Conservation (phyloP, 2,329 filamentous ascomycete genomes). For the Fusarium sp. region DNA sequence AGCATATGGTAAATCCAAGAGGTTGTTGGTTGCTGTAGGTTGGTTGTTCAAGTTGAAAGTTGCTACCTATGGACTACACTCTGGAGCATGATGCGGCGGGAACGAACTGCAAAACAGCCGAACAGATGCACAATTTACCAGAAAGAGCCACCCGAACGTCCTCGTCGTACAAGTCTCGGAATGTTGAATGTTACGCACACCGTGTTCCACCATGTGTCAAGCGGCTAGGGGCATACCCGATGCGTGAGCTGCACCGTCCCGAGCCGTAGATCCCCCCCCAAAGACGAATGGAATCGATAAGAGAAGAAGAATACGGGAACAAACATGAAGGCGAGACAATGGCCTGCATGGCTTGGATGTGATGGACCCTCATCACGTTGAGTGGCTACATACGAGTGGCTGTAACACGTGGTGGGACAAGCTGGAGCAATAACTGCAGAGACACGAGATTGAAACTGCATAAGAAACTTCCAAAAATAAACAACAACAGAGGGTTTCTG, state of each 20-base stretch:
- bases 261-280: background rate
- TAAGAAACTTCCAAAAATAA: background rate
- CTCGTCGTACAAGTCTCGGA: constrained; percentile 2
- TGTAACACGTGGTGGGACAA: background rate
- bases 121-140: background rate
- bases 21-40: background rate
- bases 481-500: no score
- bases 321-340: background rate
- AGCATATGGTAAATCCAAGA: background rate
- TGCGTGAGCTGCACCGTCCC: background rate
- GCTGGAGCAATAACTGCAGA: background rate
- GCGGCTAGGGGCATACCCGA: constrained; percentile 21
- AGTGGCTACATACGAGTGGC: background rate
- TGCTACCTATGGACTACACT: background rate
- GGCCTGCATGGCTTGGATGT: background rate
- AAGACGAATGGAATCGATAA: background rate
- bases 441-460: background rate
- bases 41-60: background rate
- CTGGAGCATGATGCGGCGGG: background rate
- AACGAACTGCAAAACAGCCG: background rate
- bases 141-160: background rate
- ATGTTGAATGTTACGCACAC: background rate
- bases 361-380: background rate
- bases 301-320: background rate
- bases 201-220: constrained; percentile 7